A percentile compares a stretch with the other conserved stretches of the same genome.
phyloP scores from a whole-genome alignment of 331 rosid genomes.

The Dryas integrifolia region DNA sequence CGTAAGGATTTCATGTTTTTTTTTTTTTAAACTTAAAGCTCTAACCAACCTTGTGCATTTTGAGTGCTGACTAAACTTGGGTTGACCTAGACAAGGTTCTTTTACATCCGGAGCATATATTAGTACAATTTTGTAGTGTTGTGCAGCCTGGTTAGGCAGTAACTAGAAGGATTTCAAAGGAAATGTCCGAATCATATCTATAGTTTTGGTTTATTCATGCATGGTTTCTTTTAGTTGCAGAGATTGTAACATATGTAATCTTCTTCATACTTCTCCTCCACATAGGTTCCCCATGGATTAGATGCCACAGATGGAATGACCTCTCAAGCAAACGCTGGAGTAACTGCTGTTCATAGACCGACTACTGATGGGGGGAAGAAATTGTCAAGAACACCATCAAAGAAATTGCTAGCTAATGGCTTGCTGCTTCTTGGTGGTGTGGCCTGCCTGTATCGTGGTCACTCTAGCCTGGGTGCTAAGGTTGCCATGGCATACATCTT shows the following conservation, averaged over 20 bases:
- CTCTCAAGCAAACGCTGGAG: constrained; percentile 28
- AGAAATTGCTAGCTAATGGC: constrained; percentile 61
- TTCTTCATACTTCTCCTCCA: constrained; percentile 15
- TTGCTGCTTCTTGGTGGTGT: constrained; percentile 74
- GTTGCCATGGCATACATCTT: constrained; percentile 71
- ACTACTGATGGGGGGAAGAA: constrained; percentile 26
- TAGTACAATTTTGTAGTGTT: background rate
- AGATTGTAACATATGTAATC: background rate
- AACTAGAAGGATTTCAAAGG: background rate
- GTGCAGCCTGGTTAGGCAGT: background rate
- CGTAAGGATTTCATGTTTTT: background rate
- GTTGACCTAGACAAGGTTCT: background rate
- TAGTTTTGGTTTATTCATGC: background rate
- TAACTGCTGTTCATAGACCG: constrained; percentile 21
- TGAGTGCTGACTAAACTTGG: background rate
- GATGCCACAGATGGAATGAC: constrained; percentile 32
- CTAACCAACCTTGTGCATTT: background rate
- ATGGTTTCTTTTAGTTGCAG: background rate
- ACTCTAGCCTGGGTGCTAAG: constrained; percentile 84
- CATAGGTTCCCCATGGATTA: constrained; percentile 59
- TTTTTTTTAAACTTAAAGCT: background rate
- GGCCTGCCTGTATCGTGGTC: constrained; percentile 68
- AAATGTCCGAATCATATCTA: background rate
- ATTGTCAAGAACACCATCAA: constrained; percentile 47
- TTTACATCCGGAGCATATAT: background rate